Evolutionary conservation across 2,329 filamentous ascomycete species (phyloP).

Genomic region (Calonectria leucothoes): DNA sequence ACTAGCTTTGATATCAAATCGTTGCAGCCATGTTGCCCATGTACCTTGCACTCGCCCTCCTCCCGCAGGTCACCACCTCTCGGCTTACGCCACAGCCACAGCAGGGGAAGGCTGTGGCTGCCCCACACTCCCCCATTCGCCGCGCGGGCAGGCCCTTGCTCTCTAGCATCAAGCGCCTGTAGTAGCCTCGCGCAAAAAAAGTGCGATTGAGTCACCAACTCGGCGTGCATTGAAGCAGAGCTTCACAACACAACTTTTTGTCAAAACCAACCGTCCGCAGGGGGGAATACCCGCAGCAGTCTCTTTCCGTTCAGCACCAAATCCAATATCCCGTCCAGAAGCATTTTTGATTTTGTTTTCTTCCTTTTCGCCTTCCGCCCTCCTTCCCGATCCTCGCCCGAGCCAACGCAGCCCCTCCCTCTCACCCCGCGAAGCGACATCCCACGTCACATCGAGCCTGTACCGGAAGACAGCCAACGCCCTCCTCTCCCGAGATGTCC

Average conservation of each 20-base stretch:
- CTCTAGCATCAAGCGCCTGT: constrained; percentile 14
- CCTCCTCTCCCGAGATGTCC: constrained; percentile 45
- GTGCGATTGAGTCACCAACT: constrained; percentile 40
- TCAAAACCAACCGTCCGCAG: constrained; percentile 29
- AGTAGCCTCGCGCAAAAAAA: constrained; percentile 44
- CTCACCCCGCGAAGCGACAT: constrained; percentile 28
- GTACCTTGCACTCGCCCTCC: neutral
- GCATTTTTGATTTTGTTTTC: constrained; percentile 2
- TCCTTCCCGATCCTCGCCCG: constrained; percentile 5
- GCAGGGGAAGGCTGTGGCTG: constrained; percentile 33
- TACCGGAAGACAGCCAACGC: constrained; percentile 4
- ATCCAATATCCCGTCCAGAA: neutral
- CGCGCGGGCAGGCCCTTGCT: constrained; percentile 20
- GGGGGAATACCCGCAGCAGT: neutral
- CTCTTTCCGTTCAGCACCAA: neutral
- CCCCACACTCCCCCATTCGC: constrained; percentile 27
- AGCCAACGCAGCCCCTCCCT: constrained; percentile 17
- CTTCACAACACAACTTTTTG: constrained; percentile 20
- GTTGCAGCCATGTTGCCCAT: neutral
- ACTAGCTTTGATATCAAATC: neutral
- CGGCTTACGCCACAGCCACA: constrained; percentile 10
- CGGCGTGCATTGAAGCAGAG: constrained; percentile 23
- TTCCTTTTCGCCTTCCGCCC: neutral
- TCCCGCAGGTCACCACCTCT: neutral
- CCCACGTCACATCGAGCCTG: constrained; percentile 31